phyloP scores from a whole-genome alignment of 345 rosid genomes.

The Durio zibethinus region DNA sequence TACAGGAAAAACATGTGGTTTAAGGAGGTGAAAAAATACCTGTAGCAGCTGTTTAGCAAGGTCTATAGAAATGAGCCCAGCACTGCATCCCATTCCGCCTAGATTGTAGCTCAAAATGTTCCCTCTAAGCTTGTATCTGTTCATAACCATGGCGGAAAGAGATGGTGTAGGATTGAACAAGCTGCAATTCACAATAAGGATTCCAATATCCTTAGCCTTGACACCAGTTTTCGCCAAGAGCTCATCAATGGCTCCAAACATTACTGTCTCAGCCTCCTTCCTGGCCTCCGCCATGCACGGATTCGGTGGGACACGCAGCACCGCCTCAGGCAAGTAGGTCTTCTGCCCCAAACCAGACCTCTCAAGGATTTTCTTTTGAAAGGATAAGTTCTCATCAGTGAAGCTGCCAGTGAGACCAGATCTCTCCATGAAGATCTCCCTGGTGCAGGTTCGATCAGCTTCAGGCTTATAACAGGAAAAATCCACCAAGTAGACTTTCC shows the following conservation, averaged over 20 bases:
- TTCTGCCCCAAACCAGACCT: conserved; percentile 35
- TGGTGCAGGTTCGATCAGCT: not conserved
- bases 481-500: conserved; percentile 16
- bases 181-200: conserved; percentile 49
- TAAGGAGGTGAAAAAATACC: not conserved
- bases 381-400: conserved; percentile 25
- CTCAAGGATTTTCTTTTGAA: conserved; percentile 33
- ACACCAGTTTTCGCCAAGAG: conserved; percentile 33
- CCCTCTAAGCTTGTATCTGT: conserved; percentile 44
- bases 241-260: conserved; percentile 26
- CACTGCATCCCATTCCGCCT: conserved; percentile 71
- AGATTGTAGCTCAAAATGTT: conserved; percentile 47
- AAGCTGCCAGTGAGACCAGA: not conserved
- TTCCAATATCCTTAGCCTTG: conserved; percentile 36
- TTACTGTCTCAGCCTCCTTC: conserved; percentile 28
- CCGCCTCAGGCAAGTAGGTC: conserved; percentile 32
- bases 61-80: conserved; percentile 54
- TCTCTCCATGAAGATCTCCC: conserved; percentile 12
- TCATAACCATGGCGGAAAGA: conserved; percentile 42
- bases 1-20: not conserved
- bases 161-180: conserved; percentile 57
- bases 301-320: conserved; percentile 39
- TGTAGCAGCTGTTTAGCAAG: conserved; percentile 52
- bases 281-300: conserved; percentile 28
- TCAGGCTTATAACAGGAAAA: conserved; percentile 27